Evolutionary conservation across 495 filamentous ascomycete genomes (phyloP).

Genomic region (Coniosporium apollinis): DNA sequence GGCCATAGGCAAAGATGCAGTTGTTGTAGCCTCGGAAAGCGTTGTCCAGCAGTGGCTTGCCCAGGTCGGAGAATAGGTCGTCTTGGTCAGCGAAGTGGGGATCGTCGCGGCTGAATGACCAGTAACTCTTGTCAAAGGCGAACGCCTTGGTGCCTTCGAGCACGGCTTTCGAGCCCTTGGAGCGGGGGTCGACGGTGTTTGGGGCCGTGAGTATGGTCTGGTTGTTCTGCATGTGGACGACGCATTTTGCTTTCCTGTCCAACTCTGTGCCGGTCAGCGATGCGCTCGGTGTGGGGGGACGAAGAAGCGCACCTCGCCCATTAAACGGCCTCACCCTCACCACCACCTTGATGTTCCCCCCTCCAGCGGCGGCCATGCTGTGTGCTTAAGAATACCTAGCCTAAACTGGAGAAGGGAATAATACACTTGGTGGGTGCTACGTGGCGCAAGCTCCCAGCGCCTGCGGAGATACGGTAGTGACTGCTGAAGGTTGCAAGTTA

Average conservation of each 20-base stretch:
- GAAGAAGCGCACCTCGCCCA: slow-evolving; percentile 52
- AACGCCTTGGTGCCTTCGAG: slow-evolving; percentile 76
- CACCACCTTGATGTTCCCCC: slow-evolving; percentile 99
- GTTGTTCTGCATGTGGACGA: slow-evolving; percentile 85
- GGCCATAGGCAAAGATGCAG: slow-evolving; percentile 98
- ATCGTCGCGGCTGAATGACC: slow-evolving; percentile 80
- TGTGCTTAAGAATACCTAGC: not conserved
- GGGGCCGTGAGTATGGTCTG: slow-evolving; percentile 81
- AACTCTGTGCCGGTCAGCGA: slow-evolving; percentile 47
- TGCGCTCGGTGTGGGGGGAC: too few species aligned
- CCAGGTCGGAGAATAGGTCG: slow-evolving; percentile 73
- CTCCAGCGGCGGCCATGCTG: slow-evolving; percentile 59
- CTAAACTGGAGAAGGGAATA: too few species aligned
- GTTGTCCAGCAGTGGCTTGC: slow-evolving; percentile 86
- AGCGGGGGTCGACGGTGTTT: slow-evolving; percentile 29
- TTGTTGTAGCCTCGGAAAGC: slow-evolving; percentile 99
- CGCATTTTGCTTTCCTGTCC: slow-evolving; percentile 87
- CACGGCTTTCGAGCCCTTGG: slow-evolving; percentile 42
- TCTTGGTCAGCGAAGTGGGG: slow-evolving; percentile 80
- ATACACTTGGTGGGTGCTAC: too few species aligned
- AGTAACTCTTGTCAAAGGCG: slow-evolving; percentile 94
- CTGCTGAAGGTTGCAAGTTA: too few species aligned
- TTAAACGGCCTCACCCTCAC: slow-evolving; percentile 90
- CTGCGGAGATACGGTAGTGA: too few species aligned
- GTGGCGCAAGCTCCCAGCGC: too few species aligned